phyloP scores from a whole-genome alignment of 257 asterid species.

The Solanum boliviense region DNA sequence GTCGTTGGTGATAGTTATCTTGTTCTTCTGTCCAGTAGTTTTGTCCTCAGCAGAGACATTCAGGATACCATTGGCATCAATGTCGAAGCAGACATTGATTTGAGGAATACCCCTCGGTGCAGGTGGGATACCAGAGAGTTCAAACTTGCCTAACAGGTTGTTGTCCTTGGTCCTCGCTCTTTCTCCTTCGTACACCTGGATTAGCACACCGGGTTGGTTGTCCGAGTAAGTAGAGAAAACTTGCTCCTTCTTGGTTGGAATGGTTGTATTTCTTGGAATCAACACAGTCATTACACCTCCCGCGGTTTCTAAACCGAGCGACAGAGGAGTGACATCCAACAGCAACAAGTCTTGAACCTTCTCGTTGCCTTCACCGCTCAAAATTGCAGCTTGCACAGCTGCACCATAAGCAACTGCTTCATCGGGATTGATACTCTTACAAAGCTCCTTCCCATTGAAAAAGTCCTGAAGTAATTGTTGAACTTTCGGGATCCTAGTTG shows the following conservation, averaged over 20 bases:
- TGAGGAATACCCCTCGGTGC: constrained; percentile 58
- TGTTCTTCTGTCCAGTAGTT: constrained; percentile 65
- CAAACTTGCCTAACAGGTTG: constrained; percentile 50
- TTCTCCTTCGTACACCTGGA: constrained; percentile 59
- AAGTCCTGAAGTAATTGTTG: constrained; percentile 39
- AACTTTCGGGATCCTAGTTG: constrained; percentile 19
- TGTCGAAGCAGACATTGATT: constrained; percentile 47
- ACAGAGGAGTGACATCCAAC: constrained; percentile 51
- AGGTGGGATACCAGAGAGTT: constrained; percentile 51
- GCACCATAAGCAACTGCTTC: constrained; percentile 76
- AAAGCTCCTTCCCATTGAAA: constrained; percentile 56
- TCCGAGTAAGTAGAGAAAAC: constrained; percentile 46
- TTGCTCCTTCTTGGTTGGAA: constrained; percentile 57
- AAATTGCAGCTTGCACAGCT: constrained; percentile 56
- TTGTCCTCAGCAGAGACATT: constrained; percentile 68
- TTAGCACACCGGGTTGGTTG: constrained; percentile 53
- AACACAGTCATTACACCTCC: constrained; percentile 57
- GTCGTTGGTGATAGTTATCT: constrained; percentile 67
- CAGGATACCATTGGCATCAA: constrained; percentile 54
- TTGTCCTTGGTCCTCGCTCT: constrained; percentile 49
- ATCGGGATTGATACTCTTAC: constrained; percentile 68
- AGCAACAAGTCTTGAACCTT: constrained; percentile 57
- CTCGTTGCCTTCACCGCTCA: constrained; percentile 60
- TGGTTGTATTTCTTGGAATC: constrained; percentile 46
- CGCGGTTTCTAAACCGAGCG: constrained; percentile 47